phyloP scores from a whole-genome alignment of 1,284 basidiomycete species.

The Somion occarium region DNA sequence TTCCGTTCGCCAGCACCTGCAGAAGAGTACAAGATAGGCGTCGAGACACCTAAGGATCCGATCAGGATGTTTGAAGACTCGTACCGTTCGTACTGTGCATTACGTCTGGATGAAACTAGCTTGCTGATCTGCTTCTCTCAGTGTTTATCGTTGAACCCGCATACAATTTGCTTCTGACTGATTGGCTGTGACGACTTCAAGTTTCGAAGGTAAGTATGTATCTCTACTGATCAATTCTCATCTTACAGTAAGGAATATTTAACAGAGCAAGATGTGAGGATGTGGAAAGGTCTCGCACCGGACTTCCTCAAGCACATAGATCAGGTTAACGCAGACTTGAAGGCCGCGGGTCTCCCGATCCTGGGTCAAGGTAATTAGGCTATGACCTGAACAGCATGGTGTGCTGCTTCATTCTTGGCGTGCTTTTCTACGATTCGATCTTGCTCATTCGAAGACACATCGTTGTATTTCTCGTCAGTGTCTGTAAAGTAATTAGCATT shows the following conservation, averaged over 20 bases:
- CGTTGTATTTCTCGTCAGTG: too few species aligned
- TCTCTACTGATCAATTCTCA: too few species aligned
- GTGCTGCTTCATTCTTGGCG: too few species aligned
- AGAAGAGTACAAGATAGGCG: constrained; percentile 51
- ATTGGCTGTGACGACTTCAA: not conserved
- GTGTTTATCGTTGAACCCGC: constrained; percentile 63
- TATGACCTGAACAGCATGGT: too few species aligned
- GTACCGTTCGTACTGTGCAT: constrained; percentile 34
- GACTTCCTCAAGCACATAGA: constrained; percentile 56
- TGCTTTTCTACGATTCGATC: too few species aligned
- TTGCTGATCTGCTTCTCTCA: constrained; percentile 15
- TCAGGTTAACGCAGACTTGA: constrained; percentile 49
- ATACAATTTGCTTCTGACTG: not conserved
- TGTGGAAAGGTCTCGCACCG: constrained; percentile 56
- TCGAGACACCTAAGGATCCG: constrained; percentile 46
- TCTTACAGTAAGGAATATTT: not conserved
- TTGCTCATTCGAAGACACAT: too few species aligned
- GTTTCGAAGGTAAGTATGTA: not conserved
- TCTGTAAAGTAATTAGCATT: too few species aligned
- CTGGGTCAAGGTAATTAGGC: too few species aligned
- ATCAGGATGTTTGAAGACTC: constrained; percentile 47
- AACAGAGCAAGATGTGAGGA: constrained; percentile 54
- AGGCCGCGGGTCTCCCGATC: constrained; percentile 31
- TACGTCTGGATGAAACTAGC: not conserved
- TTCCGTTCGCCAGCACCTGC: constrained; percentile 39